Conservation (phyloP, 1,139 yeast genomes). For the Taphrina wiesneri region DNA sequence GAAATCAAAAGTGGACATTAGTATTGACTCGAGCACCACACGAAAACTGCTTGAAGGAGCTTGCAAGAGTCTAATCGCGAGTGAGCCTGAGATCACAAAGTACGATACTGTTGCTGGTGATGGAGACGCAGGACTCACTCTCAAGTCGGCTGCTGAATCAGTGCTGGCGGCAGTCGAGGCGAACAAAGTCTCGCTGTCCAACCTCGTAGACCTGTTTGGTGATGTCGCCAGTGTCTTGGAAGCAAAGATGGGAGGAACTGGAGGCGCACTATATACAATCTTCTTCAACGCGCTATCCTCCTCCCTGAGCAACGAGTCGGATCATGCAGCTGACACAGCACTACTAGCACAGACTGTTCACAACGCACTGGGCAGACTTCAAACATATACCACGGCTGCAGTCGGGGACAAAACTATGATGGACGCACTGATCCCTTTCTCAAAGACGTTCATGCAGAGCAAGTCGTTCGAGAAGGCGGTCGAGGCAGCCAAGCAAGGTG, state of each 20-base stretch:
- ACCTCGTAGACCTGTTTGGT: constrained; percentile 58
- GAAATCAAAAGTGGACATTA: background rate
- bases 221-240: constrained; percentile 72
- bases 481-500: constrained; percentile 70
- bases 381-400: constrained; percentile 83
- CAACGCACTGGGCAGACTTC: constrained; percentile 62
- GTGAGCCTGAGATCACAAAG: constrained; percentile 78
- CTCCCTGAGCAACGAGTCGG: constrained; percentile 48
- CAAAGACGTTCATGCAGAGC: constrained; percentile 57
- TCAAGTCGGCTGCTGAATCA: constrained; percentile 64
- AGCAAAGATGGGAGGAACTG: constrained; percentile 93
- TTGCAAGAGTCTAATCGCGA: constrained; percentile 44
- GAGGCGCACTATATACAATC: constrained; percentile 90
- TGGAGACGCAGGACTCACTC: constrained; percentile 94
- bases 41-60: constrained; percentile 29
- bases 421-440: constrained; percentile 86
- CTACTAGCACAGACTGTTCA: constrained; percentile 51
- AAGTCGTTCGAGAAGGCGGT: constrained; percentile 61
- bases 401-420: constrained; percentile 86
- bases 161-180: constrained; percentile 57
- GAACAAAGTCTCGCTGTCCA: constrained; percentile 51
- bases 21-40: constrained; percentile 5
- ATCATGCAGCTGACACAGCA: constrained; percentile 45
- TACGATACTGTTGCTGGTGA: constrained; percentile 92
- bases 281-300: constrained; percentile 67